Evolutionary conservation across 2,329 filamentous ascomycete genomes (phyloP).

Genomic region (Fusarium sp.): DNA sequence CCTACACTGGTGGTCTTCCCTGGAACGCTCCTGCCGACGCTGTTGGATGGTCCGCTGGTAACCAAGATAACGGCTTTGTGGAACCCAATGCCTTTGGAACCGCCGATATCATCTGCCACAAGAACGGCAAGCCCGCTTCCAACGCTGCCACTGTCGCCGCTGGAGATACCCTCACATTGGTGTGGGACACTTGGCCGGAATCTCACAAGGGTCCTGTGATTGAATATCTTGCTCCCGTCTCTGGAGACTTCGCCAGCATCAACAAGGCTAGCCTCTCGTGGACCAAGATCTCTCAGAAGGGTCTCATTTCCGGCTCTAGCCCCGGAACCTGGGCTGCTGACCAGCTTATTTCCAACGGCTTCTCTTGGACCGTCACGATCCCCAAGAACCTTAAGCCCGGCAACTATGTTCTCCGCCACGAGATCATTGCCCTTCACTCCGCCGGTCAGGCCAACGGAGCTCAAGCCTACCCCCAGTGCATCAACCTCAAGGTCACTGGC

Average conservation of each 20-base stretch:
- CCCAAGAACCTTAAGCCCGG: constrained; percentile 60
- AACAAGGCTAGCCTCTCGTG: constrained; percentile 65
- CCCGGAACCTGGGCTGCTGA: constrained; percentile 68
- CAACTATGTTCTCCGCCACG: constrained; percentile 67
- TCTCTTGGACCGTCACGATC: constrained; percentile 60
- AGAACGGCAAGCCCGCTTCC: constrained; percentile 53
- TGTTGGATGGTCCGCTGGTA: constrained; percentile 51
- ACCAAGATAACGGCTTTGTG: constrained; percentile 59
- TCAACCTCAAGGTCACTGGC: constrained; percentile 61
- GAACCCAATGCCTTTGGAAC: constrained; percentile 54
- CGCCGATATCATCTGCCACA: constrained; percentile 63
- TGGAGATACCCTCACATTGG: constrained; percentile 67
- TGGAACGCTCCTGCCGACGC: constrained; percentile 45
- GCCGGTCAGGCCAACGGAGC: constrained; percentile 55
- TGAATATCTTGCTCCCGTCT: constrained; percentile 67
- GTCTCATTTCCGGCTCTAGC: constrained; percentile 59
- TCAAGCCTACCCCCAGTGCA: constrained; percentile 66
- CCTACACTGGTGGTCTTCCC: constrained; percentile 49
- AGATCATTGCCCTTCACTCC: constrained; percentile 67
- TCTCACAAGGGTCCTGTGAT: constrained; percentile 72
- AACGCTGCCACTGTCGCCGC: constrained; percentile 63
- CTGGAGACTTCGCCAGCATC: constrained; percentile 63
- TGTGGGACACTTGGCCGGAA: constrained; percentile 76
- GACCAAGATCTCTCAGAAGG: constrained; percentile 70
- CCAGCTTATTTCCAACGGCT: constrained; percentile 59